Conservation (phyloP, 129 eudicot species). For the Saposhnikovia divaricata region DNA sequence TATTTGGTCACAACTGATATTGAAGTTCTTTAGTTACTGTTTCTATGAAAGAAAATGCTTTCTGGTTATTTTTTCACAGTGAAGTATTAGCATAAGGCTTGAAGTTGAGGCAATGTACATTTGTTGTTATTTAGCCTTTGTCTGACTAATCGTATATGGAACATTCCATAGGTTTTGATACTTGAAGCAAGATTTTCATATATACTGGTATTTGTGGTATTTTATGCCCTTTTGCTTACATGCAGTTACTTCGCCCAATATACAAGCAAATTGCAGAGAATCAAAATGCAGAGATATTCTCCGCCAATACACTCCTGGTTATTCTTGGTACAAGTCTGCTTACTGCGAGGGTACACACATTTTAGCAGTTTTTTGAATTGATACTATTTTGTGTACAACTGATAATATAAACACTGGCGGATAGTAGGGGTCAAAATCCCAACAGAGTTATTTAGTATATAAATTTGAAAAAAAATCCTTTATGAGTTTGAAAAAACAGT, state of each 20-base stretch:
- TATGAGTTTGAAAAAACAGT: background rate
- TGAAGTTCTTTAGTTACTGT: background rate
- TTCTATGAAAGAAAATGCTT: background rate
- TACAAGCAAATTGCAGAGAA: constrained; percentile 95
- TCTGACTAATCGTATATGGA: background rate
- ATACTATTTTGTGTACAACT: constrained; percentile 9
- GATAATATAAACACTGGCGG: background rate
- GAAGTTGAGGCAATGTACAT: constrained; percentile 6
- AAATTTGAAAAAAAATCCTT: background rate
- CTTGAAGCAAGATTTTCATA: constrained; percentile 11
- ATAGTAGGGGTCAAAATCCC: background rate
- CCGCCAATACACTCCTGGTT: constrained; percentile 96
- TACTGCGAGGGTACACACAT: constrained; percentile 73
- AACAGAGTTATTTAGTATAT: background rate
- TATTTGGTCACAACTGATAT: background rate
- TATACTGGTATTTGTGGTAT: background rate
- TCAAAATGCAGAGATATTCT: constrained; percentile 97
- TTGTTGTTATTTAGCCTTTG: background rate
- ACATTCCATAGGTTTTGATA: background rate
- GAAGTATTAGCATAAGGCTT: background rate
- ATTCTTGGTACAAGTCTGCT: constrained; percentile 96
- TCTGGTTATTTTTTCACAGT: background rate
- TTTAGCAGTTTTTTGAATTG: background rate
- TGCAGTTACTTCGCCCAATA: constrained; percentile 98
- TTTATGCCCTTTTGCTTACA: constrained; percentile 7